These are phyloP conservation scores for Mortierella polycephala DNA, from an alignment of 371 early-diverging fungal species.

Conservation along the genomic window DNA sequence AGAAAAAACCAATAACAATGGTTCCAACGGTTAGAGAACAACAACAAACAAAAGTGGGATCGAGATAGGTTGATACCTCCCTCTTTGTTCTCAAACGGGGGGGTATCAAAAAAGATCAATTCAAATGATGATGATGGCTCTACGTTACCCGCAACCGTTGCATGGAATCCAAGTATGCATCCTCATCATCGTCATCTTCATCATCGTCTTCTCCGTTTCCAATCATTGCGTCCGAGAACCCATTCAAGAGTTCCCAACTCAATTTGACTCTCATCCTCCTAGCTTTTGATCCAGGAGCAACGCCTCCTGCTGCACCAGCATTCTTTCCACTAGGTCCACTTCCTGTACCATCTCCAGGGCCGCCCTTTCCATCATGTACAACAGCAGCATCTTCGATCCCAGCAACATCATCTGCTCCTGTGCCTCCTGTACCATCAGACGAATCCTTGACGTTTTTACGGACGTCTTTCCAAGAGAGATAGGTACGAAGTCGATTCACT, in stretches of 20 bases:
- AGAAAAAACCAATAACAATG: neutral
- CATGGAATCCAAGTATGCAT: constrained; percentile 89
- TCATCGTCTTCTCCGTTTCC: constrained; percentile 86
- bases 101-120: neutral
- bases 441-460: constrained; percentile 89
- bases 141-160: constrained; percentile 67
- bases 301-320: constrained; percentile 35
- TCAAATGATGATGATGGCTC: neutral
- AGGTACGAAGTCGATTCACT: constrained; percentile 89
- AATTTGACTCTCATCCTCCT: constrained; percentile 83
- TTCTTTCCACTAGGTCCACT: constrained; percentile 77
- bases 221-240: constrained; percentile 78
- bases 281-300: constrained; percentile 42
- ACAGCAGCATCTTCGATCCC: constrained; percentile 72
- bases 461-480: constrained; percentile 96
- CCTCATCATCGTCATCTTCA: constrained; percentile 84
- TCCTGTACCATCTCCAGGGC: constrained; percentile 29
- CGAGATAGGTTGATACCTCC: neutral
- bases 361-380: constrained; percentile 64
- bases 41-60: neutral
- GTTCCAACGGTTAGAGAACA: neutral
- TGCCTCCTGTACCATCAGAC: constrained; percentile 59
- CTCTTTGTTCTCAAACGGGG: neutral
- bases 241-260: constrained; percentile 90
- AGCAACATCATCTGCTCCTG: constrained; percentile 55